Conservation (phyloP, 768 basidiomycete species). For the Pisolithus albus region DNA sequence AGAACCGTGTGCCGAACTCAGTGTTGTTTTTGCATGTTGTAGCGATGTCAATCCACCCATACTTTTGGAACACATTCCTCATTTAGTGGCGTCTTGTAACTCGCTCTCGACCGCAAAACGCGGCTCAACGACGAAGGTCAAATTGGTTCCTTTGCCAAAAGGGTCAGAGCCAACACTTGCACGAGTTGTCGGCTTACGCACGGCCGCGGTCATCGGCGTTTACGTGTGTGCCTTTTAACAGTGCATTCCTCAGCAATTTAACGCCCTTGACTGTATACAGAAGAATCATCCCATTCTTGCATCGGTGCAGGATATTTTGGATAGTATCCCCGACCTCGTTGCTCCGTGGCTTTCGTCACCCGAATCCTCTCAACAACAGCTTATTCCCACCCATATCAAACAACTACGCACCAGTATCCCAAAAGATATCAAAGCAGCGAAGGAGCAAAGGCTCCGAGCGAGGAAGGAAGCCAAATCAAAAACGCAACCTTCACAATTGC, state of each 20-base stretch:
- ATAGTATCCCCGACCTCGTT: conserved; percentile 45
- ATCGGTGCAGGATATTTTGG: conserved; percentile 34
- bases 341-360: conserved; percentile 57
- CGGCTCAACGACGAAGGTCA: conserved; percentile 32
- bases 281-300: conserved; percentile 34
- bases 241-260: conserved; percentile 4
- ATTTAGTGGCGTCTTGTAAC: conserved; percentile 73
- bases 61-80: conserved; percentile 68
- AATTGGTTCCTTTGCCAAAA: conserved; percentile 58
- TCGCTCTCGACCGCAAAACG: conserved; percentile 24
- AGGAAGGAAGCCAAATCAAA: conserved; percentile 41
- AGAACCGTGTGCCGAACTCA: conserved; percentile 10
- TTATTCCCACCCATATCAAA: conserved; percentile 74
- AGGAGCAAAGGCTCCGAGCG: conserved; percentile 46
- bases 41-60: conserved; percentile 69
- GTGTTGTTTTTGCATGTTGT: conserved; percentile 60
- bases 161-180: conserved; percentile 61
- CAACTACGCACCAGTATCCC: conserved; percentile 74
- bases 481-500: conserved; percentile 5
- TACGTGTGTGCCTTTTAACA: conserved; percentile 42
- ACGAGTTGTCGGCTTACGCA: conserved; percentile 54
- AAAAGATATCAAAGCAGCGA: conserved; percentile 69
- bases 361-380: conserved; percentile 12
- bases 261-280: conserved; percentile 22
- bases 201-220: conserved; percentile 60